Evolutionary conservation across 208 protist genomes (phyloP).

Genomic region (Herpetomonas tarakana): DNA sequence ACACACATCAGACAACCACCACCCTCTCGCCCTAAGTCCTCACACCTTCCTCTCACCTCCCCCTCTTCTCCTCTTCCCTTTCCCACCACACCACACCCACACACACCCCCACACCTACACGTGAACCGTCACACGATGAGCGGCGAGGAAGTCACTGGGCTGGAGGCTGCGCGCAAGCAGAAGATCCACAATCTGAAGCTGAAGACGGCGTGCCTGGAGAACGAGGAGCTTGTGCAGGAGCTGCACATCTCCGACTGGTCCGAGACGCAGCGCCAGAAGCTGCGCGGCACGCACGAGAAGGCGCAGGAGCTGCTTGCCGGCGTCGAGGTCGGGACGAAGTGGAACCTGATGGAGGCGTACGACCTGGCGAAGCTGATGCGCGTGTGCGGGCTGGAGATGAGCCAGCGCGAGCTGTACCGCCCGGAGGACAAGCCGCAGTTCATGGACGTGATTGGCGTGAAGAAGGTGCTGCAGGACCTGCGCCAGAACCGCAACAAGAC

Average conservation of each 20-base stretch:
- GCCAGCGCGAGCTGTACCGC: conserved; percentile 73
- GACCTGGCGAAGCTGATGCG: conserved; percentile 83
- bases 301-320: no score
- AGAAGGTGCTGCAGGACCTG: conserved; percentile 76
- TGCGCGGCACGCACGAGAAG: conserved; percentile 65
- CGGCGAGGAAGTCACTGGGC: conserved; percentile 59
- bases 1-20: no score
- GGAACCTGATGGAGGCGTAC: conserved; percentile 80
- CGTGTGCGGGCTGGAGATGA: no score
- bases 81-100: no score
- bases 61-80: no score
- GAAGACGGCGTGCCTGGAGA: no score
- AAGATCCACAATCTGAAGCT: no score
- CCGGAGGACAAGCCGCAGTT: conserved; percentile 88
- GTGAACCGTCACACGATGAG: no score
- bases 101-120: no score
- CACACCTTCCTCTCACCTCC: no score
- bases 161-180: no score
- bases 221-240: conserved; percentile 80
- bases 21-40: no score
- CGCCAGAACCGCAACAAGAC: conserved; percentile 84
- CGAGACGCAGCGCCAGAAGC: conserved; percentile 79
- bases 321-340: conserved; percentile 79
- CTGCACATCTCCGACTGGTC: conserved; percentile 83
- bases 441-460: conserved; percentile 75